Evolutionary conservation across 192 early-diverging fungal species (phyloP), one percentile per base, ranked within the genome.

Genomic region (Umbelopsis vinacea): DNA sequence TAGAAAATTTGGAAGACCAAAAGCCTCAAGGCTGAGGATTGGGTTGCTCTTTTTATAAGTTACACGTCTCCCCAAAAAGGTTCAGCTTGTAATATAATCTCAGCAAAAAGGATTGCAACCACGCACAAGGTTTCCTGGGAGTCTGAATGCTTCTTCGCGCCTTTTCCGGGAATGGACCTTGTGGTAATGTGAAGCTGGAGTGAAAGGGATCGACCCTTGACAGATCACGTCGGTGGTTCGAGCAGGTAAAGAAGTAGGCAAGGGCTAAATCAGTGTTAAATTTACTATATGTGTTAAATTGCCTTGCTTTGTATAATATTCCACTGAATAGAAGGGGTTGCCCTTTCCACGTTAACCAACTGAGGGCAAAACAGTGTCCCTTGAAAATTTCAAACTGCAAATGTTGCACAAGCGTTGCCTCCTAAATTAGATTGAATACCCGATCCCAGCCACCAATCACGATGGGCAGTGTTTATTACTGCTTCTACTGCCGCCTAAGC

Each of bases 21-120:
- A 29, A 57, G 52, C 29, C 15, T 63, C 33, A 7, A 63, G 29
- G 57, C 57, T 63, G 57, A 37, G 26, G 23, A 14, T 19, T 26
- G 33, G 17, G 14, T 63, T 63, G 24, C 23, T 63, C 57, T 63
- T 63, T 63, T 63, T 63, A 57, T 43, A 60, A 46, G 52, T 29
- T 54, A 71, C 50, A 71, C 50, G 53, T 54, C 38, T 29, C 23
- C 46, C 35, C 19, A 71, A 71, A 57, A 71, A 71, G 70, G 26
- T 22, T 21, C 21, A 38, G 21, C n/a, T 17, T 14, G 45, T 6
- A 50, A 50, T 50, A 50, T 50, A 57, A 52, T 52, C 38, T 53
- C 43, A 40, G 69, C 46, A 29, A 29, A 14, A 0, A 35, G 24
- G 33, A 46, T 70, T 37, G 38, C 40, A 68, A 68, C 35, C 46